Percentiles rank a stretch among this genome's conserved stretches.
Conservation (phyloP, 2,329 filamentous ascomycete genomes). For the Ascochyta fabae region DNA sequence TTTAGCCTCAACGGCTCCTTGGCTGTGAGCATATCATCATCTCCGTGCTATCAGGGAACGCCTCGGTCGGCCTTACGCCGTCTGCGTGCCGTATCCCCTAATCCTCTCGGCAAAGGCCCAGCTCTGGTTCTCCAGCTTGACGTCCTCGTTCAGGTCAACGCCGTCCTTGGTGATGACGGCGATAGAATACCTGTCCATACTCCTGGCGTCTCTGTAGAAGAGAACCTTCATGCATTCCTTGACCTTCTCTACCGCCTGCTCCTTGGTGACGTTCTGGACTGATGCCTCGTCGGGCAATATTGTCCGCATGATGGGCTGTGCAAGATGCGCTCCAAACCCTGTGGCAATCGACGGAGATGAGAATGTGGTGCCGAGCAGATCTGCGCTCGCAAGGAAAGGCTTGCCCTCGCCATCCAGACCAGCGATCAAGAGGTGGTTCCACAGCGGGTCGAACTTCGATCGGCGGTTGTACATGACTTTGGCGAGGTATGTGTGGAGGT, state of each 20-base stretch:
- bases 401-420: conserved; percentile 77
- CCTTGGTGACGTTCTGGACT: conserved; percentile 72
- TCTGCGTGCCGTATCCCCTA: conserved; percentile 90
- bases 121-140: conserved; percentile 93
- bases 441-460: conserved; percentile 94
- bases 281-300: conserved; percentile 84
- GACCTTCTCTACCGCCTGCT: conserved; percentile 79
- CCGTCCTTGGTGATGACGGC: conserved; percentile 85
- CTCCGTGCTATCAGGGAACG: neutral
- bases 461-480: conserved; percentile 97
- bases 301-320: conserved; percentile 86
- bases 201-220: conserved; percentile 95
- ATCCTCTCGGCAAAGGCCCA: conserved; percentile 98
- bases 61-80: conserved; percentile 24
- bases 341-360: conserved; percentile 87
- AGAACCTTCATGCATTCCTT: conserved; percentile 98
- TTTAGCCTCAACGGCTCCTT: conserved; percentile 15
- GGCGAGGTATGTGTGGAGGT: conserved; percentile 93
- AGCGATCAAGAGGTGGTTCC: conserved; percentile 93
- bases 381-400: conserved; percentile 90
- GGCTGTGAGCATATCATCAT: conserved; percentile 7
- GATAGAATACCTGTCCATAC: conserved; percentile 88
- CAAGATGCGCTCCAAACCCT: conserved; percentile 90
- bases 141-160: conserved; percentile 82
- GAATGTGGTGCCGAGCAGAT: conserved; percentile 93